A percentile compares a stretch with the other conserved stretches of the same genome.
Conservation (phyloP, 1,284 basidiomycete genomes). For the Cutaneotrichosporon arboriforme region DNA sequence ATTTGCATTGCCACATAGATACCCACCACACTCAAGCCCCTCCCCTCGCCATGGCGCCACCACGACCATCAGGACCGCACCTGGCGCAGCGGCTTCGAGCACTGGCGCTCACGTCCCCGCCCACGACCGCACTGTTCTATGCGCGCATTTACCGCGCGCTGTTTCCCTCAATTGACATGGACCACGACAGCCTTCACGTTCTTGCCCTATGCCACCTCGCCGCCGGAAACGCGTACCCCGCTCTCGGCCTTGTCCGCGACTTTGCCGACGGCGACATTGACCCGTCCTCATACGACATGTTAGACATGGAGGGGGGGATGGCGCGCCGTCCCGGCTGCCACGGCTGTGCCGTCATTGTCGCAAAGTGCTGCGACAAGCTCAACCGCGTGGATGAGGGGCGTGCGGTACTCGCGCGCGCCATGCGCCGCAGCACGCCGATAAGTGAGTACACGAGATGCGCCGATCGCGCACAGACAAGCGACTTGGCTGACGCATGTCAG, state of each 20-base stretch:
- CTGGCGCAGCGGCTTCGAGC: constrained; percentile 33
- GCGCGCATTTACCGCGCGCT: constrained; percentile 35
- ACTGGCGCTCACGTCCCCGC: constrained; percentile 29
- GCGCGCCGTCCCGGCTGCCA: constrained; percentile 51
- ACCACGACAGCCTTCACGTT: constrained; percentile 76
- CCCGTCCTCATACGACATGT: constrained; percentile 43
- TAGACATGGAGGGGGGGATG: constrained; percentile 33
- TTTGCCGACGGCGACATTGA: constrained; percentile 44
- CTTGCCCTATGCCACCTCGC: constrained; percentile 72
- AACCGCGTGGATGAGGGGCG: constrained; percentile 53
- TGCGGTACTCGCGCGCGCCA: constrained; percentile 36
- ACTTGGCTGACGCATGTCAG: constrained; percentile 15
- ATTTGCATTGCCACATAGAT: too few relatives aligned
- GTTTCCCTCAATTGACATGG: constrained; percentile 43
- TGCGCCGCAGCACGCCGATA: constrained; percentile 27
- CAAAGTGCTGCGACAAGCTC: constrained; percentile 66
- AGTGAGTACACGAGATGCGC: constrained; percentile 21
- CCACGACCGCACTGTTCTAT: constrained; percentile 39
- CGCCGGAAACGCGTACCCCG: constrained; percentile 69
- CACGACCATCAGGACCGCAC: constrained; percentile 26
- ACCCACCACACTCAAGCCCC: background rate
- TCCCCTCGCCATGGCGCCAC: constrained; percentile 14
- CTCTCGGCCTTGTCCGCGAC: constrained; percentile 61
- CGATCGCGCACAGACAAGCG: constrained; percentile 1
- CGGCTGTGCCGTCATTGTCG: constrained; percentile 71